A percentile compares a stretch with the other conserved stretches of the same genome.
Evolutionary conservation across 2,329 filamentous ascomycete genomes (phyloP).

Genomic region (Penicillium brasilianum): DNA sequence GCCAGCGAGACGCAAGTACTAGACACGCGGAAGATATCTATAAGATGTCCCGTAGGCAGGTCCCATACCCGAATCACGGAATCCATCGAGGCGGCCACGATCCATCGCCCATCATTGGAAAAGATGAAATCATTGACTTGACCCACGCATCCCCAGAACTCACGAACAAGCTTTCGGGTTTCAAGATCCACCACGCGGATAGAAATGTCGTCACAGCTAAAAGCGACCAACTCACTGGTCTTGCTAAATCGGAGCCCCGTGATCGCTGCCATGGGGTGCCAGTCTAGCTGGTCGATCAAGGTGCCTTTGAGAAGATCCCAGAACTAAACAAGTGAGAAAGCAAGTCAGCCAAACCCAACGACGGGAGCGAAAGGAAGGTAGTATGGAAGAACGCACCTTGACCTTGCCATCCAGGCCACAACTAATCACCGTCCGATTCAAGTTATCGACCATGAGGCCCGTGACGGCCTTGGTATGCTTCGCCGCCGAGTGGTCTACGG

Average conservation of each 20-base stretch:
- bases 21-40: constrained; percentile 84
- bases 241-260: constrained; percentile 80
- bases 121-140: constrained; percentile 83
- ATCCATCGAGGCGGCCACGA: constrained; percentile 84
- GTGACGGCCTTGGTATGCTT: constrained; percentile 84
- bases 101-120: constrained; percentile 91
- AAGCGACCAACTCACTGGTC: constrained; percentile 81
- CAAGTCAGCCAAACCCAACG: neutral
- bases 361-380: neutral
- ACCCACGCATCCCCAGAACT: constrained; percentile 81
- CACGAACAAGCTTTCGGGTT: constrained; percentile 87
- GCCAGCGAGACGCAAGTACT: constrained; percentile 81
- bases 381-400: constrained; percentile 57
- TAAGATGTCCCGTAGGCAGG: constrained; percentile 90
- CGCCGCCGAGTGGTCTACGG: constrained; percentile 40
- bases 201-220: constrained; percentile 86
- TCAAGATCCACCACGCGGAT: constrained; percentile 89
- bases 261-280: constrained; percentile 77
- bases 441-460: constrained; percentile 83
- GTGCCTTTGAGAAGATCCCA: constrained; percentile 92
- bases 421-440: constrained; percentile 85
- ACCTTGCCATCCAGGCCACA: constrained; percentile 89
- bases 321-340: constrained; percentile 58
- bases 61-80: constrained; percentile 88
- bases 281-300: constrained; percentile 80